Base-by-base conservation (phyloP, 805 yeast genomes). In the Kuraishia molischiana region DNA sequence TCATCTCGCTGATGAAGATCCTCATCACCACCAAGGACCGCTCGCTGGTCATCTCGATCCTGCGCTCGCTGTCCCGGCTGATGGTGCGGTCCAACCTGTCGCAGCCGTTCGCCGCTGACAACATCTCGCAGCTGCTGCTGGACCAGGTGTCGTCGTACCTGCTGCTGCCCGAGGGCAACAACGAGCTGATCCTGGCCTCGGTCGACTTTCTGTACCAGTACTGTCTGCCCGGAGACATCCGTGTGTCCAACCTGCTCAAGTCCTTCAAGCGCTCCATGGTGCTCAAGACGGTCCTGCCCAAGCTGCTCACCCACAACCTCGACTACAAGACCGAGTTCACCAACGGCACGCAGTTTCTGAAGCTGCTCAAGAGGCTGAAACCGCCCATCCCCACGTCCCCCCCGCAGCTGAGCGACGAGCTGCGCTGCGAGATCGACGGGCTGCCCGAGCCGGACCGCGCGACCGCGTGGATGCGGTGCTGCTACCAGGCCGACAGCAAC, bases 381-480 rank as follows among this genome's bases (percentile, higher is more conserved):
- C 77, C 77, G 3, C 67, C 67, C 6, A 74, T 76, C 0, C 95
- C 95, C 2, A 62, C 67, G 1, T 63, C 67, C 4, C 77, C 87
- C 4, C 89, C 95, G 3, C 19, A 61, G 85, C 24, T 67, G 80
- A 3, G 46, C 10, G 61, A 61, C 2, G 67, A 67, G 3, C 64
- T 86, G 28, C 69, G 75, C 44, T 60, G 66, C n/a, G 72, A 79
- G 32, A 68, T 92, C 28, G 64, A 81, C 34, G 61, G 65, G 21
- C 61, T 87, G 38, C 72, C 77, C 10, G 98, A 92, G 59, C 97
- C 97, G 2, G 70, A 77, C 41, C 70, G 98, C 44, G 95, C 97
- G 0, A 85, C 95, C 4, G 72, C 86, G 22, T 92, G 97, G 97
- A 79, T 92, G 67, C 74, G 95, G 48, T 79, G 95, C 47, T 81